phyloP scores from a whole-genome alignment of 148 eudicot species.

The Amaranthus cruentus region DNA sequence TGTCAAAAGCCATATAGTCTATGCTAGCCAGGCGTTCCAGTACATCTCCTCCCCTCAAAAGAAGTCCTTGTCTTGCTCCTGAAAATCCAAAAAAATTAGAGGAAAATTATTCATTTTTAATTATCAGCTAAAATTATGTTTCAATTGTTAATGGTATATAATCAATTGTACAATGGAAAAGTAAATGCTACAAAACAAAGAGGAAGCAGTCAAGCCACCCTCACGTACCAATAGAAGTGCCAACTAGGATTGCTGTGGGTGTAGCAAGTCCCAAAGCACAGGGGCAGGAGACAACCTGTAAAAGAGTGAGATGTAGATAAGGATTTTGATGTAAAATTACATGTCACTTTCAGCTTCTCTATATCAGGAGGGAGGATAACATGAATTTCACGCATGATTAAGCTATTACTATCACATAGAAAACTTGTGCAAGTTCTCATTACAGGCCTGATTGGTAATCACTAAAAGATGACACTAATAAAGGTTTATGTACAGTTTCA shows the following conservation, averaged over 20 bases:
- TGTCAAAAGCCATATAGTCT: slow-evolving; percentile 71
- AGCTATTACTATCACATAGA: neutral
- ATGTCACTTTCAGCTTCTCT: neutral
- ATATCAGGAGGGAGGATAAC: neutral
- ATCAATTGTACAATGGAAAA: neutral
- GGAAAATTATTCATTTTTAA: neutral
- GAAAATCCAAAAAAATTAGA: slow-evolving; percentile 12
- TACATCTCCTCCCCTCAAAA: slow-evolving; percentile 95
- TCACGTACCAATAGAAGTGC: slow-evolving; percentile 78
- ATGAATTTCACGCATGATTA: neutral
- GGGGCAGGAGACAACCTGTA: slow-evolving; percentile 95
- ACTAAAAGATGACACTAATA: neutral
- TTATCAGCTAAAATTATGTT: neutral
- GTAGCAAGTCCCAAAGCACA: slow-evolving; percentile 99
- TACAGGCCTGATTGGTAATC: neutral
- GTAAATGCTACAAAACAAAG: slow-evolving; percentile 7
- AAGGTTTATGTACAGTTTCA: neutral
- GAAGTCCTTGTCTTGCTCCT: slow-evolving; percentile 97
- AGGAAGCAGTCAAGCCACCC: neutral
- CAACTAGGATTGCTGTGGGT: slow-evolving; percentile 95
- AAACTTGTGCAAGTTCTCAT: neutral
- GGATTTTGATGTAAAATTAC: neutral
- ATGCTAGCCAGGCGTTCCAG: slow-evolving; percentile 81
- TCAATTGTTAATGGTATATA: neutral
- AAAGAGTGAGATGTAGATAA: slow-evolving; percentile 2